Conservation (phyloP, 192 early-diverging fungal genomes). For the Endogone sp. region DNA sequence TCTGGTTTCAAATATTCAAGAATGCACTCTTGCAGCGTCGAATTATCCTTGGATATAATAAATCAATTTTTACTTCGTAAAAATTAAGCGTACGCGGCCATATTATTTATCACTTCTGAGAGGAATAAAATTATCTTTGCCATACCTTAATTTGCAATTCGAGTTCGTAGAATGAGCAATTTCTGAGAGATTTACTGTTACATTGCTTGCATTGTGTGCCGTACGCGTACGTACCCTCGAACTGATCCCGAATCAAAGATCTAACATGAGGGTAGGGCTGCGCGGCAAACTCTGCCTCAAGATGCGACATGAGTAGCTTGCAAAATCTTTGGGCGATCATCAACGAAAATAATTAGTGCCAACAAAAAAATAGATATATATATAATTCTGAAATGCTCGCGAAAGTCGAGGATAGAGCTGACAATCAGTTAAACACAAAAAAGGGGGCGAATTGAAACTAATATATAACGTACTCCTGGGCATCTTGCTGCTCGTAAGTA, state of each 20-base stretch:
- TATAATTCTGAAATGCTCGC: no score
- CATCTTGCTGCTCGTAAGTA: conserved; percentile 32
- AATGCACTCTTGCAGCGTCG: conserved; percentile 26
- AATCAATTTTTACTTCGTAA: no score
- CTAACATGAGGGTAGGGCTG: conserved; percentile 12
- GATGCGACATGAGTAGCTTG: conserved; percentile 28
- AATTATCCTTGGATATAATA: conserved; percentile 20
- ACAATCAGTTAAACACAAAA: no score
- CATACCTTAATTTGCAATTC: conserved; percentile 22
- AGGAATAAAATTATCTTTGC: no score
- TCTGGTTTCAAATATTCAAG: conserved; percentile 29
- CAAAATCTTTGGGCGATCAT: conserved; percentile 17
- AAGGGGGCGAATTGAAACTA: background rate
- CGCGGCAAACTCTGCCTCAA: conserved; percentile 22
- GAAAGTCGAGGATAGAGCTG: no score
- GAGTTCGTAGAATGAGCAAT: conserved; percentile 25
- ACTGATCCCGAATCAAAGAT: conserved; percentile 24
- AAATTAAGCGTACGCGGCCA: no score
- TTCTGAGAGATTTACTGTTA: conserved; percentile 16
- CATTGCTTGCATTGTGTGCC: conserved; percentile 28
- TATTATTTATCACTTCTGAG: no score
- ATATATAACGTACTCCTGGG: conserved; percentile 30
- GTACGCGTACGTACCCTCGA: conserved; percentile 28
- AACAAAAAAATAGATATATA: no score
- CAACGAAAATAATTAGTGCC: no score